Evolutionary conservation across 2,329 filamentous ascomycete genomes (phyloP), one percentile per base, ranked within the genome.

Genomic region (Claviceps digitariae): DNA sequence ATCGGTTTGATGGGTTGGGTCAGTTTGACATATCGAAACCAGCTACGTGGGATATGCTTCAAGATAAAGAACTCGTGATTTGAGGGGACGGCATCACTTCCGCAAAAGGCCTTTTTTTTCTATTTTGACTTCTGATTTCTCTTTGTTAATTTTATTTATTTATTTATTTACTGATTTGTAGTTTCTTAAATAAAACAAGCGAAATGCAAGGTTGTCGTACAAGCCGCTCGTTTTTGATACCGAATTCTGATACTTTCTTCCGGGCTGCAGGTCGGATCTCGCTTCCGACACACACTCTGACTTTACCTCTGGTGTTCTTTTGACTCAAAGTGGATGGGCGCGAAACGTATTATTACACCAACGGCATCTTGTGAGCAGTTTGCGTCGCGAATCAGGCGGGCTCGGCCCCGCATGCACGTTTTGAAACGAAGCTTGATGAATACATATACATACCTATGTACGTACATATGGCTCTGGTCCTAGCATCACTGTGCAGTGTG

Each of bases 41-140:
- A 13, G 49, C 54, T 43, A 56, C 54, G 1, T 56, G 52, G 49
- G 54, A 56, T 23, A 56, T 56, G 54, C 44, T 56, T 1, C 31
- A 47, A 41, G 47, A 48, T 25, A 46, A 50, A 50, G 54, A 56
- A 31, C 2, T 54, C 27, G 29, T 46, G 6, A 17, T 21, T 34
- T 56, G 48, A 54, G 12, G 31, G 10, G 9, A 21, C 13, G 27
- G 52, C 21, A 12, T 43, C 29, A 36, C n/a, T 23, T n/a, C 9
- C 4, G 12, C 21, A 3, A 45, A 25, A 17, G 21, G 23, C 25
- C 3, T 47, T 21, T 47, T 13, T 29, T 9, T 46, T 8, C 10
- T 6, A 21, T 15, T 17, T 23, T 44, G 21, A 44, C 13, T 21
- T 44, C n/a, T 38, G 34, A 2, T n/a, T 29, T 20, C 21, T 27